Conservation (phyloP, 805 yeast species). For the Kazachstania taianensis region DNA sequence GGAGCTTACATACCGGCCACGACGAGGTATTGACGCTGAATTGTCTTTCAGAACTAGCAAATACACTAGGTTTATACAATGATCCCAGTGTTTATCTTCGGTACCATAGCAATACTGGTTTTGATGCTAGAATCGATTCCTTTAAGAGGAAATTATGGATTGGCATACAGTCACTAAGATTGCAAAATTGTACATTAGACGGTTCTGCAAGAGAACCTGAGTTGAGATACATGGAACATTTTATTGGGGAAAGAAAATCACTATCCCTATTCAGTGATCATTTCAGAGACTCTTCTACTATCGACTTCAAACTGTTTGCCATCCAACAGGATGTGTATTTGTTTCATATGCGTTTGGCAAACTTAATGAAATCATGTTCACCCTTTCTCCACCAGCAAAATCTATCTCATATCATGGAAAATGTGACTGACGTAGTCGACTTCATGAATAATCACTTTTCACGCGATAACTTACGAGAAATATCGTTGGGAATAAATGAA, state of each 20-base stretch:
- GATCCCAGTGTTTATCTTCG: slow-evolving; percentile 9
- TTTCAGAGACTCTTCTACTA: neutral
- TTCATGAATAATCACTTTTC: slow-evolving; percentile 11
- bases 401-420: slow-evolving; percentile 7
- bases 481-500: neutral
- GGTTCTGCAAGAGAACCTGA: slow-evolving; percentile 5
- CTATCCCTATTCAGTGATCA: neutral
- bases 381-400: slow-evolving; percentile 4
- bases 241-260: slow-evolving; percentile 1
- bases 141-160: slow-evolving; percentile 14
- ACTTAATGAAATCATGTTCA: slow-evolving; percentile 6
- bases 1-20: slow-evolving; percentile 5
- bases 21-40: slow-evolving; percentile 7
- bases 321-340: slow-evolving; percentile 11
- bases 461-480: slow-evolving; percentile 1
- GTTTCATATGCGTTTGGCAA: slow-evolving; percentile 8
- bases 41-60: slow-evolving; percentile 5
- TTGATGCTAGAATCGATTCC: neutral
- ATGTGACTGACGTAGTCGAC: slow-evolving; percentile 5
- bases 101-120: slow-evolving; percentile 1
- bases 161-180: slow-evolving; percentile 12
- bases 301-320: slow-evolving; percentile 6
- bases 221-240: slow-evolving; percentile 6
- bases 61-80: slow-evolving; percentile 10
- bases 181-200: slow-evolving; percentile 6